Conservation (phyloP, 2,329 filamentous ascomycete genomes). For the Chaetomium sp. region DNA sequence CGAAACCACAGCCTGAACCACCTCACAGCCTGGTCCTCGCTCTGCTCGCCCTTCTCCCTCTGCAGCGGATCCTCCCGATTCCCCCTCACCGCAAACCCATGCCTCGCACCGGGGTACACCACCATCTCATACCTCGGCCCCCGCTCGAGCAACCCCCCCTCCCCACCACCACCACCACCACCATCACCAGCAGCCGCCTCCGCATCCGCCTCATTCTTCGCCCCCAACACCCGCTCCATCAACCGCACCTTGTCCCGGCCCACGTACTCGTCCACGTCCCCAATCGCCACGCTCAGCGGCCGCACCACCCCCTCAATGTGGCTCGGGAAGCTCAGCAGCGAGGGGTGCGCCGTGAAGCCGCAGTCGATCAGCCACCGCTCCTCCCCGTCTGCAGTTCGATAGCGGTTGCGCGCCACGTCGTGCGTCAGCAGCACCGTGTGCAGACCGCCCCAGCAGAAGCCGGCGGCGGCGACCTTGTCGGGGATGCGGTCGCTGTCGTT, state of each 20-base stretch:
- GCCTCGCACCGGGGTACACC: slow-evolving; percentile 44
- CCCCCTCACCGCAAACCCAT: slow-evolving; percentile 46
- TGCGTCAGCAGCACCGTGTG: slow-evolving; percentile 47
- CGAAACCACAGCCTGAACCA: slow-evolving; percentile 39
- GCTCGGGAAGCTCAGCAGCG: slow-evolving; percentile 43
- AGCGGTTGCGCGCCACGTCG: slow-evolving; percentile 33
- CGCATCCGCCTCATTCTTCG: slow-evolving; percentile 29
- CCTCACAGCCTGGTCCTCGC: slow-evolving; percentile 44
- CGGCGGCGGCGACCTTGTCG: slow-evolving; percentile 47
- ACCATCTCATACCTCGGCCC: slow-evolving; percentile 37
- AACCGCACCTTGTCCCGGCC: slow-evolving; percentile 33
- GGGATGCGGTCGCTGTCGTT: too few species aligned
- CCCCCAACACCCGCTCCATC: slow-evolving; percentile 38
- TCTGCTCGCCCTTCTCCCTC: slow-evolving; percentile 38
- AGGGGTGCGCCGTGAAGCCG: slow-evolving; percentile 50
- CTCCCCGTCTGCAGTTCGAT: slow-evolving; percentile 26
- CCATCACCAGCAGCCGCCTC: not conserved
- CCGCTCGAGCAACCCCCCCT: not conserved
- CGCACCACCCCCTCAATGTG: slow-evolving; percentile 44
- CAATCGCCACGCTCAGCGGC: slow-evolving; percentile 46
- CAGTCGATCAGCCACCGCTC: slow-evolving; percentile 44
- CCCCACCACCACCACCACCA: not conserved
- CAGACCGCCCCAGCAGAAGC: slow-evolving; percentile 58
- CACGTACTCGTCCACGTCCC: slow-evolving; percentile 44
- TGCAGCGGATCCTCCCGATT: slow-evolving; percentile 41